Evolutionary conservation across 192 early-diverging fungal species (phyloP), one percentile per base, ranked within the genome.

Genomic region (Rhizoclosmatium globosum): DNA sequence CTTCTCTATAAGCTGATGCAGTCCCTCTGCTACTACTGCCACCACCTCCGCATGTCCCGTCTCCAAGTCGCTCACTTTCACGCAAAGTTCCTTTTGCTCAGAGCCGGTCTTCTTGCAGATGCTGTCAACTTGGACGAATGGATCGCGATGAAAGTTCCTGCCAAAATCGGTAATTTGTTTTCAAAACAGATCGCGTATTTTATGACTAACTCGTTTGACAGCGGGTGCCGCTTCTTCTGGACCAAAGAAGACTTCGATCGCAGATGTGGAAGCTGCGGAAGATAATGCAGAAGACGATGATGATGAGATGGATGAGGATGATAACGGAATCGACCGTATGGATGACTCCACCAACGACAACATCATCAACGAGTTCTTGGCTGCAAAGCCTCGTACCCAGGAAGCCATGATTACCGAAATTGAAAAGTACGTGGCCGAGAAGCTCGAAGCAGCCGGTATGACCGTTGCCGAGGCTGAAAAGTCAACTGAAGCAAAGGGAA

Each of bases 21-120:
- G 67, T 92, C 94, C 2, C 84, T 89, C 59, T 99, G 98, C 84
- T 87, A 93, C 31, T 95, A 95, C 76, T 99, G 98, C 87, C 95
- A 97, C 79, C 84, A 89, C 23, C 92, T 99, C 78, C 85, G 92
- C 71, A 82, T 92, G 66, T 84, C 85, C 17, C 84, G 82, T 62
- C 65, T 87, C 42, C 84, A 90, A 76, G 92, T 93, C 82, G 86
- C 89, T 47, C 84, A 91, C 76, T 93, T 88, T 79, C 81, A 85
- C 44, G 91, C 94, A 4, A 98, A 98, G 87, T 83, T 98, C 4
- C 86, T 83, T 53, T 87, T 99, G 80, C 82, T 99, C 9, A 92
- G 95, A 78, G 90, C 92, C 57, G 98, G 98, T 53, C 81, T 98
- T 67, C 79, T 98, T 47, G 87, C 91, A 47, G 94, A 98, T 72